Base-by-base conservation (phyloP, 2,329 filamentous ascomycete genomes). In the Pseudocercospora vitis region DNA sequence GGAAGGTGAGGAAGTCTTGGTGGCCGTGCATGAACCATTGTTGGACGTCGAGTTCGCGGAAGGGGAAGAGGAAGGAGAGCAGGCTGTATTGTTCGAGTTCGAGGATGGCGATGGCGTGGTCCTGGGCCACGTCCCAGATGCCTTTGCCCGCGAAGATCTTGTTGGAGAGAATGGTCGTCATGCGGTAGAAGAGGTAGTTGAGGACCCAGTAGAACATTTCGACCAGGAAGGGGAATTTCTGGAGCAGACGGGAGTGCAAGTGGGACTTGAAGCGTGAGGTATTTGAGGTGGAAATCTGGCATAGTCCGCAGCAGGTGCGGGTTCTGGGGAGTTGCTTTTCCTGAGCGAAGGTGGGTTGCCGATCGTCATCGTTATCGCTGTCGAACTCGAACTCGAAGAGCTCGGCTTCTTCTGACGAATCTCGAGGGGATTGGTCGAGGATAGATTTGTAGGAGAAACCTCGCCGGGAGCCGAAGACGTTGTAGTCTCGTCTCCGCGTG, bases 191-290 rank as follows among this genome's bases (percentile, higher is more conserved):
- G 46, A 78, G 74, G 60, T 84, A 81, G 63, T 84, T 86, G 61
- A 87, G 76, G 44, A 80, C 76, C 85, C 85, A 88, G 72, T 88
- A 88, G 67, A 87, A 86, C 83, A 87, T 87, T 68, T 88, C 85
- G 45, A 87, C 78, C 45, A 87, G 68, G 65, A 88, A 88, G 3
- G 85, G 85, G 60, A 83, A 86, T 63, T 84, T 84, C 66, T 85
- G 81, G 56, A 87, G 74, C 47, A 86, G 75, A 24, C 82, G 76
- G 56, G 81, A 85, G 69, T 86, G 84, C 39, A 80, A 65, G 64
- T 85, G 71, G 55, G 79, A 75, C 32, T 78, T 75, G 68, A 85
- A 87, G n/a, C 81, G 77, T 2, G 79, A 80, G 4, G 48, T 52
- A 40, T 57, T 55, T 7, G 57, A 54, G 3, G 54, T 59, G n/a